phyloP scores from a whole-genome alignment of 2,329 filamentous ascomycete genomes.

The Xylariaceae sp. region DNA sequence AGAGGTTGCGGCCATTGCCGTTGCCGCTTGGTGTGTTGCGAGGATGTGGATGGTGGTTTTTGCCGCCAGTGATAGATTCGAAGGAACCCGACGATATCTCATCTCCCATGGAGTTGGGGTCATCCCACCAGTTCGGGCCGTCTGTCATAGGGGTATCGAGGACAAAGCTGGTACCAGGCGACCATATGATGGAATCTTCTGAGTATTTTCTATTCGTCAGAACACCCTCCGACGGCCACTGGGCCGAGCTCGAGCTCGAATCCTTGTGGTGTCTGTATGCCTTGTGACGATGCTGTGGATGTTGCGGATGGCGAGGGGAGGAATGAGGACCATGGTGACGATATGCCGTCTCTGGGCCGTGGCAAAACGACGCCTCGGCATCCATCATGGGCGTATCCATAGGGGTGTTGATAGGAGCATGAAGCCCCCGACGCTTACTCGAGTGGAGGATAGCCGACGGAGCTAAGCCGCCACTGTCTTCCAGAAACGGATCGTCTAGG shows the following conservation, averaged over 20 bases:
- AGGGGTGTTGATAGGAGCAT: slow-evolving; percentile 23
- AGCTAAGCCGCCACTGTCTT: slow-evolving; percentile 17
- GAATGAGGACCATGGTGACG: no score
- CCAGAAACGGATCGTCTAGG: slow-evolving; percentile 30
- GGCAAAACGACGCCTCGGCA: slow-evolving; percentile 20
- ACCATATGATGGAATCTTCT: slow-evolving; percentile 12
- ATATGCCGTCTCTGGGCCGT: no score
- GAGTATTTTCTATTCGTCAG: slow-evolving; percentile 20
- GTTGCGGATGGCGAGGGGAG: slow-evolving; percentile 11
- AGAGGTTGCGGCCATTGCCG: slow-evolving; percentile 33
- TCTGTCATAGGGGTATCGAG: slow-evolving; percentile 18
- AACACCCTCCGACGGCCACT: slow-evolving; percentile 30
- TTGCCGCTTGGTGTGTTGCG: no score
- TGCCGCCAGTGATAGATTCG: no score
- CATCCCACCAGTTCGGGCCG: slow-evolving; percentile 26
- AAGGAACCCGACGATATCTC: no score
- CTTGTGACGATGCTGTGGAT: no score
- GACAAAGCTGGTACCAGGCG: slow-evolving; percentile 14
- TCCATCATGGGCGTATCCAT: slow-evolving; percentile 22
- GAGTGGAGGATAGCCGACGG: slow-evolving; percentile 12
- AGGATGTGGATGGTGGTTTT: no score
- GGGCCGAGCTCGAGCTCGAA: slow-evolving; percentile 27
- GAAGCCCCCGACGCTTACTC: slow-evolving; percentile 6
- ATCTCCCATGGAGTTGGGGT: not conserved
- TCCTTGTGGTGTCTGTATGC: no score